Evolutionary conservation across 345 rosid species (phyloP).

Genomic region (Luvunga scandens): DNA sequence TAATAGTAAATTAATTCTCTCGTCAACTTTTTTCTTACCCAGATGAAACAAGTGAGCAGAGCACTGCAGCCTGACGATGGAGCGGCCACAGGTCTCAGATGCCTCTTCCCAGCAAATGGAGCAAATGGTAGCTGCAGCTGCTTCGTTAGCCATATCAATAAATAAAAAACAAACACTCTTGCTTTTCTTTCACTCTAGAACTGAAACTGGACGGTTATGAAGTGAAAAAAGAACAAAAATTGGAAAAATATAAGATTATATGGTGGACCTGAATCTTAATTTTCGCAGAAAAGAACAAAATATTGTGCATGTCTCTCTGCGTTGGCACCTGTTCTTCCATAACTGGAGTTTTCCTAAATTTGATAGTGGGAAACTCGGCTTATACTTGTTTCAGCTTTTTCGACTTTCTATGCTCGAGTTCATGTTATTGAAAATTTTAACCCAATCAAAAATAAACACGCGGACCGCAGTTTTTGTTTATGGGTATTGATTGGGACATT

Average conservation of each 20-base stretch:
- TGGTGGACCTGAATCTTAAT: neutral
- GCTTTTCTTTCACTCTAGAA: neutral
- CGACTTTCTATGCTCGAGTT: neutral
- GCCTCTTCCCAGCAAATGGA: slow-evolving; percentile 16
- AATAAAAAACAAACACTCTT: neutral
- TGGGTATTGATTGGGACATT: neutral
- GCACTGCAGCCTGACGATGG: slow-evolving; percentile 18
- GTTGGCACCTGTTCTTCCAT: neutral
- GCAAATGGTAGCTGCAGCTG: neutral
- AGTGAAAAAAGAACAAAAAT: neutral
- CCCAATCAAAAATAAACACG: neutral
- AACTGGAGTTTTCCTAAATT: neutral
- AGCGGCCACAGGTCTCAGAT: slow-evolving; percentile 5
- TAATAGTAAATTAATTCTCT: no score
- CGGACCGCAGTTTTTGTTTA: accelerated
- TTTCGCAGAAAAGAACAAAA: neutral
- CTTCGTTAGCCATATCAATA: neutral
- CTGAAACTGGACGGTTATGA: neutral
- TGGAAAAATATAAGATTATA: neutral
- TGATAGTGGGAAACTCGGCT: neutral
- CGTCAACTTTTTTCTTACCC: slow-evolving; percentile 10
- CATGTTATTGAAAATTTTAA: neutral
- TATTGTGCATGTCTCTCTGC: neutral
- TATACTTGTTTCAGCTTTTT: neutral
- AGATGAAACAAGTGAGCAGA: slow-evolving; percentile 22